phyloP scores from a whole-genome alignment of 306 rosid genomes.

The Dicorynia guianensis region DNA sequence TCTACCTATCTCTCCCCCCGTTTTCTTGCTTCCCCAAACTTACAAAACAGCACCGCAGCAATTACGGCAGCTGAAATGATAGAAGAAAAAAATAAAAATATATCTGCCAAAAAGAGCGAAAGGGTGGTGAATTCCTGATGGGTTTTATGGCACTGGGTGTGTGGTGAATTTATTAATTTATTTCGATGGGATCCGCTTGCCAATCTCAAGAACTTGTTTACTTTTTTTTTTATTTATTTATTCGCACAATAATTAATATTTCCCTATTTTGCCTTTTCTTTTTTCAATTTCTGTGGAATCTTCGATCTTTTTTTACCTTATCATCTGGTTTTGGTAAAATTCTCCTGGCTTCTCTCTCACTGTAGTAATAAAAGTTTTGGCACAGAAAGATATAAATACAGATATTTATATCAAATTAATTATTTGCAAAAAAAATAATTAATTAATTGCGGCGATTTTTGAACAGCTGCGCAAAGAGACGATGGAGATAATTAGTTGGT shows the following conservation, averaged over 20 bases:
- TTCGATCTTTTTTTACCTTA: slow-evolving; percentile 33
- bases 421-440: slow-evolving; percentile 3
- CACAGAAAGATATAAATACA: slow-evolving; percentile 63
- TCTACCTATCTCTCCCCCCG: slow-evolving; percentile 13
- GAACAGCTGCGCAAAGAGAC: slow-evolving; percentile 69
- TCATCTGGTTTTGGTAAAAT: slow-evolving; percentile 18
- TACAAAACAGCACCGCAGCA: slow-evolving; percentile 45
- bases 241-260: slow-evolving; percentile 17
- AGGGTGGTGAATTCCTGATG: slow-evolving; percentile 78
- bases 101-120: slow-evolving; percentile 33
- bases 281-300: slow-evolving; percentile 59
- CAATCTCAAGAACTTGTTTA: slow-evolving; percentile 60
- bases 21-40: slow-evolving; percentile 18
- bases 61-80: slow-evolving; percentile 58
- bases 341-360: slow-evolving; percentile 48
- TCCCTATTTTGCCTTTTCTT: slow-evolving; percentile 19
- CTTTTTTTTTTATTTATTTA: slow-evolving; percentile 26
- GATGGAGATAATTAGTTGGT: slow-evolving; percentile 72
- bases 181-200: slow-evolving; percentile 71
- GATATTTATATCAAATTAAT: slow-evolving; percentile 36
- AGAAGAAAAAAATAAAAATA: slow-evolving; percentile 46
- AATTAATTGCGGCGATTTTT: slow-evolving; percentile 51
- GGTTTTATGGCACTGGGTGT: slow-evolving; percentile 61
- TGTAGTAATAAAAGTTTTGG: slow-evolving; percentile 53
- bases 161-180: slow-evolving; percentile 71